phyloP scores from a whole-genome alignment of 2,329 filamentous ascomycete genomes.

The Orbilia javanica region DNA sequence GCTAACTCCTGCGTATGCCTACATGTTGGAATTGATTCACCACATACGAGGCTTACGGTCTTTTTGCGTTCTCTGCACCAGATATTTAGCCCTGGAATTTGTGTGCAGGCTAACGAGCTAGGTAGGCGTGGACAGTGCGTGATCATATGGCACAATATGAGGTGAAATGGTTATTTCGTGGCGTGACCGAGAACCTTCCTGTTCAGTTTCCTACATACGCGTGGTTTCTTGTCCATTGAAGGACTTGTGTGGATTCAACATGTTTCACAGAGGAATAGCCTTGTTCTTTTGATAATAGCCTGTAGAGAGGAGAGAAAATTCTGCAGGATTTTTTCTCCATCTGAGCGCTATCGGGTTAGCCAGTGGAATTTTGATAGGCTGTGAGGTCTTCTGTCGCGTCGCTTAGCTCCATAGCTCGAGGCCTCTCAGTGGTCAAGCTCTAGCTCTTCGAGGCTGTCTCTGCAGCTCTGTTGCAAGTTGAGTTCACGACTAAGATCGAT shows the following conservation, averaged over 20 bases:
- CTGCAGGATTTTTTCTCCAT: not conserved
- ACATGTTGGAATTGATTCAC: not conserved
- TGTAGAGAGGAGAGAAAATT: not conserved
- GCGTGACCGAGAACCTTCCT: constrained; percentile 7
- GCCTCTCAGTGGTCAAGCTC: not conserved
- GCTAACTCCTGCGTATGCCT: not conserved
- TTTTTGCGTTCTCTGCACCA: too few species aligned
- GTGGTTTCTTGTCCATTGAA: not conserved
- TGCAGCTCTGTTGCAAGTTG: not conserved
- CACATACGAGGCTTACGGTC: not conserved
- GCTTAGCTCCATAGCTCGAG: not conserved
- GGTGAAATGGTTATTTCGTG: constrained; percentile 1
- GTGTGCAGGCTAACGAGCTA: not conserved
- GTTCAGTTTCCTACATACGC: not conserved
- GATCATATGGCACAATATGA: constrained; percentile 20
- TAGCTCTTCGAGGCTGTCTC: too few species aligned
- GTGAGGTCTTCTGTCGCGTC: not conserved
- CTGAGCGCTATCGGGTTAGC: not conserved
- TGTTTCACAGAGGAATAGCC: not conserved
- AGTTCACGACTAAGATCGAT: not conserved
- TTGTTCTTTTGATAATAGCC: not conserved
- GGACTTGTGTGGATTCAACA: not conserved
- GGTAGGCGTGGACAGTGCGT: not conserved
- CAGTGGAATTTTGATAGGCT: not conserved
- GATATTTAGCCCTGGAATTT: not conserved